phyloP scores from a whole-genome alignment of 177 flowering plant genomes.

The Tripterygium wilfordii region DNA sequence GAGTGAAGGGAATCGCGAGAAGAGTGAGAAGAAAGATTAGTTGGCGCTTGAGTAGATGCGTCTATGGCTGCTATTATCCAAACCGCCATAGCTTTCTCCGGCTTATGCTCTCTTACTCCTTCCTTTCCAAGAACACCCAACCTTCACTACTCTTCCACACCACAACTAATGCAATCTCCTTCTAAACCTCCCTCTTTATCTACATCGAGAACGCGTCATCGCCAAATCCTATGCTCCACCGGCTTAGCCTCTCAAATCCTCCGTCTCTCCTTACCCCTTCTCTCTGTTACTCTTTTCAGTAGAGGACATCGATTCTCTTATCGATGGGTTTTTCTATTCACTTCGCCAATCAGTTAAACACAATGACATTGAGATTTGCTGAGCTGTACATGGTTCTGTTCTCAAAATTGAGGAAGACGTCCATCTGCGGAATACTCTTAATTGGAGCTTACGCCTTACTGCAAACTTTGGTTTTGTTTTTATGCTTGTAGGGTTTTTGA shows the following conservation, averaged over 20 bases:
- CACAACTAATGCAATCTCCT: slow-evolving; percentile 5
- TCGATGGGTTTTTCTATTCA: slow-evolving; percentile 17
- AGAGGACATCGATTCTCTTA: slow-evolving; percentile 3
- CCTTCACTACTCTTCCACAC: slow-evolving; percentile 4
- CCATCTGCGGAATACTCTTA: slow-evolving; percentile 31
- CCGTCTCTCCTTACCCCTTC: not conserved
- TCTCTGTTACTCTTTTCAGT: not conserved
- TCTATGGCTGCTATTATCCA: no score
- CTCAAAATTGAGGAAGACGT: slow-evolving; percentile 36
- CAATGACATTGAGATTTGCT: slow-evolving; percentile 34
- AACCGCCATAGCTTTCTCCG: no score
- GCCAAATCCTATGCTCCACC: not conserved
- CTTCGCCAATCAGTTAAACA: slow-evolving; percentile 44
- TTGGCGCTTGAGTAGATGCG: no score
- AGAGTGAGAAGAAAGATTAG: no score
- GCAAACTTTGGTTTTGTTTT: slow-evolving; percentile 33
- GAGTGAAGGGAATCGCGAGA: no score
- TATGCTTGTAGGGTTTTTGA: slow-evolving; percentile 47
- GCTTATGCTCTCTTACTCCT: slow-evolving; percentile 2
- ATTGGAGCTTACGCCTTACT: slow-evolving; percentile 46
- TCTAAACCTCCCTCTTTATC: slow-evolving; percentile 2
- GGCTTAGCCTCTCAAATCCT: slow-evolving; percentile 1
- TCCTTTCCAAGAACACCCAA: no score
- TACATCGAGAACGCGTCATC: slow-evolving; percentile 1
- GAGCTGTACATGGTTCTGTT: slow-evolving; percentile 46